Evolutionary conservation across 2,329 filamentous ascomycete genomes (phyloP).

Genomic region (Fusarium brachygibbosum): DNA sequence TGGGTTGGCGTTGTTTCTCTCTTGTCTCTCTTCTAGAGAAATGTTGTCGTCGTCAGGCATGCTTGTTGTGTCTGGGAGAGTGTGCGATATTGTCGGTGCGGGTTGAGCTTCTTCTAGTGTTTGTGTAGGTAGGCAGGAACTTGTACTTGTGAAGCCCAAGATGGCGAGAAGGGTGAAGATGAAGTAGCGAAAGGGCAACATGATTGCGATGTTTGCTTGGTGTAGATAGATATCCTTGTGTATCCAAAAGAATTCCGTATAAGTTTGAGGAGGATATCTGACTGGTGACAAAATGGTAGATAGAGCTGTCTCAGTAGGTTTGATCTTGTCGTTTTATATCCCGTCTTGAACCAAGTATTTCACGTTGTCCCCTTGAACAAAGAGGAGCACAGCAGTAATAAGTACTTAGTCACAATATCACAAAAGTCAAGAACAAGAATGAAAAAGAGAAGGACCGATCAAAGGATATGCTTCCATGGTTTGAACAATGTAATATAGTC

Average conservation of each 20-base stretch:
- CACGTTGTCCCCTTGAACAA: constrained; percentile 25
- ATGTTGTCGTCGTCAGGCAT: not conserved
- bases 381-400: constrained; percentile 28
- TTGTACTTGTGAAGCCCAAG: constrained; percentile 17
- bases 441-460: not conserved
- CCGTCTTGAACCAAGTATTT: constrained; percentile 3
- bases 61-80: constrained; percentile 15
- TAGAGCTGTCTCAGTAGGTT: not conserved
- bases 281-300: not conserved
- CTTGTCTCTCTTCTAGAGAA: constrained; percentile 23
- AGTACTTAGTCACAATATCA: constrained; percentile 15
- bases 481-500: constrained; percentile 40
- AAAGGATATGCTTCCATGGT: not conserved
- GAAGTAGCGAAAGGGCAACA: constrained; percentile 17
- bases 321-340: constrained; percentile 29
- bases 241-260: not conserved
- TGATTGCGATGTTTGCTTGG: constrained; percentile 4
- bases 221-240: not conserved
- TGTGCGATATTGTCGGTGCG: constrained; percentile 13
- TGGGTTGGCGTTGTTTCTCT: constrained; percentile 35
- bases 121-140: constrained; percentile 33
- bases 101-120: constrained; percentile 26
- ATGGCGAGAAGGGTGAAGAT: constrained; percentile 19
- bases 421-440: constrained; percentile 2
- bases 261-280: not conserved